phyloP scores from a whole-genome alignment of 2,329 filamentous ascomycete genomes.

The Paecilomyces sp. region DNA sequence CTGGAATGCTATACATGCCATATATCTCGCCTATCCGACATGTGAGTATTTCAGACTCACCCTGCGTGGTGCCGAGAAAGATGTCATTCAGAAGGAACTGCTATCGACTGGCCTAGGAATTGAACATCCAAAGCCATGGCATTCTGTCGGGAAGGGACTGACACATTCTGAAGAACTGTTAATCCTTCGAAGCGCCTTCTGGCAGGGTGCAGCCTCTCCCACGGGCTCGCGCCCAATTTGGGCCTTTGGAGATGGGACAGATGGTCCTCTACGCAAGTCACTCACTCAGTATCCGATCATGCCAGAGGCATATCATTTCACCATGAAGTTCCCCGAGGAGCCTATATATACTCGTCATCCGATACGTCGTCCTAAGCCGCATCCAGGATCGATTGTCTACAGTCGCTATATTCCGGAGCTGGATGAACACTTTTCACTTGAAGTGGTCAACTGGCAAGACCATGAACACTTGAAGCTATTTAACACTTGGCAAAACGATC shows the following conservation, averaged over 20 bases:
- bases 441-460: slow-evolving; percentile 5
- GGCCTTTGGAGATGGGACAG: slow-evolving; percentile 10
- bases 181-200: slow-evolving; percentile 6
- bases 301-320: slow-evolving; percentile 10
- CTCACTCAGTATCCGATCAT: slow-evolving; percentile 5
- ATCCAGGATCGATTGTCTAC: slow-evolving; percentile 6
- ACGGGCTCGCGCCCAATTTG: slow-evolving; percentile 6
- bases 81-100: slow-evolving; percentile 33
- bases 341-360: slow-evolving; percentile 6
- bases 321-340: slow-evolving; percentile 7
- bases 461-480: slow-evolving; percentile 7
- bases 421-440: slow-evolving; percentile 7
- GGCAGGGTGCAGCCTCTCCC: slow-evolving; percentile 10
- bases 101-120: slow-evolving; percentile 23
- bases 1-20: slow-evolving; percentile 42
- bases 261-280: slow-evolving; percentile 5
- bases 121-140: slow-evolving; percentile 3
- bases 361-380: slow-evolving; percentile 5
- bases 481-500: slow-evolving; percentile 10
- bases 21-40: slow-evolving; percentile 37
- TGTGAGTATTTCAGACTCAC: slow-evolving; percentile 39
- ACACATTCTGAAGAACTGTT: slow-evolving; percentile 1
- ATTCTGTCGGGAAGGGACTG: not conserved
- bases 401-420: slow-evolving; percentile 9
- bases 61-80: slow-evolving; percentile 29